A percentile compares a stretch with the other conserved stretches of the same genome.
Conservation (phyloP, 331 rosid genomes). For the Malus hybrid region DNA sequence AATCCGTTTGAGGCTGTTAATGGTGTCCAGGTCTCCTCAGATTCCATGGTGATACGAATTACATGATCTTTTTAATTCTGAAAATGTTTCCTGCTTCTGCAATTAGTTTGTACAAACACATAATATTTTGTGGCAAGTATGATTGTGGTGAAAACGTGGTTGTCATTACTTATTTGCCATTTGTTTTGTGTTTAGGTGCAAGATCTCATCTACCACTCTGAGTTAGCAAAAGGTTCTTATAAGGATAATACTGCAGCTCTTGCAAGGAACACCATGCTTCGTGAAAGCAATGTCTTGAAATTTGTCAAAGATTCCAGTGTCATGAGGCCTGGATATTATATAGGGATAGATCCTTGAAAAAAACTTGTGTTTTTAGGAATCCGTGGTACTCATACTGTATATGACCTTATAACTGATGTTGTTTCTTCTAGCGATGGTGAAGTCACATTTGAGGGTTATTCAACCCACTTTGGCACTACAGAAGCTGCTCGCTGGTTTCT, state of each 20-base stretch:
- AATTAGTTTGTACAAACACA: neutral
- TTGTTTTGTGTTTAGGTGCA: constrained; percentile 54
- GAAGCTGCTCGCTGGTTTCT: constrained; percentile 98
- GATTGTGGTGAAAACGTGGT: neutral
- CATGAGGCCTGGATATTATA: constrained; percentile 91
- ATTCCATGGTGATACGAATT: constrained; percentile 47
- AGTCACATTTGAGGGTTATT: constrained; percentile 79
- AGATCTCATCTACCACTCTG: constrained; percentile 78
- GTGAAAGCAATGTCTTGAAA: constrained; percentile 76
- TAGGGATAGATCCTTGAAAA: constrained; percentile 68
- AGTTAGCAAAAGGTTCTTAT: constrained; percentile 78
- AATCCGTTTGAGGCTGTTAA: constrained; percentile 55
- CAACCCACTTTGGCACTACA: constrained; percentile 85
- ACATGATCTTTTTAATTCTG: constrained; percentile 6
- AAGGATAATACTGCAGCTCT: constrained; percentile 51
- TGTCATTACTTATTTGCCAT: constrained; percentile 10
- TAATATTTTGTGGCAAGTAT: neutral
- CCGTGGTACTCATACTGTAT: constrained; percentile 83
- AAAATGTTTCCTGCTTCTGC: neutral
- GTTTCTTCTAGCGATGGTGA: constrained; percentile 64
- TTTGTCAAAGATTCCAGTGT: constrained; percentile 67
- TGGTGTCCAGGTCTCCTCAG: constrained; percentile 66
- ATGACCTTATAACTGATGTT: constrained; percentile 85
- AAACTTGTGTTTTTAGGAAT: constrained; percentile 80
- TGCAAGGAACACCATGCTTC: constrained; percentile 80